Conservation (phyloP, 805 yeast genomes). For the Candida sakaeoensis region DNA sequence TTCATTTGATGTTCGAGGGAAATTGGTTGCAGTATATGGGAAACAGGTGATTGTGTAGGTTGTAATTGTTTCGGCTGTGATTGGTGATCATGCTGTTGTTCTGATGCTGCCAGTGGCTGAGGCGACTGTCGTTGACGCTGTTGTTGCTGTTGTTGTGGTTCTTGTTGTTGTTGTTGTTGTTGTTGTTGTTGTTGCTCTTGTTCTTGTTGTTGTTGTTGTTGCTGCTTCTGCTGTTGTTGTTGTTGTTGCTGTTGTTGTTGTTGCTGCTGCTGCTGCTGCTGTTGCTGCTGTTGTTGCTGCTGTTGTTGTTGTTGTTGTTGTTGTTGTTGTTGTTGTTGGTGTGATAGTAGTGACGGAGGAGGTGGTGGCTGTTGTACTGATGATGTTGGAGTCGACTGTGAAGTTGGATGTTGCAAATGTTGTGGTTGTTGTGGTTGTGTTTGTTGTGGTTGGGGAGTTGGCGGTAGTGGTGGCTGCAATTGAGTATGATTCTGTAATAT, state of each 20-base stretch:
- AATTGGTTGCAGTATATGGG: not conserved
- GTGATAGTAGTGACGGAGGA: not conserved
- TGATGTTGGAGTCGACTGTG: not conserved
- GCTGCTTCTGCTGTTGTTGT: not conserved
- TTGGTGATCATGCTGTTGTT: not conserved
- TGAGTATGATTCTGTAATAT: not conserved
- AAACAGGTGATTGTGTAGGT: not conserved
- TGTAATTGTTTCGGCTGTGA: not conserved
- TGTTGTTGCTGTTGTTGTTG: not conserved
- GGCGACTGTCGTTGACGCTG: not conserved
- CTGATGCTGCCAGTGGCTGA: not conserved
- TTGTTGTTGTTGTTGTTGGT: not conserved
- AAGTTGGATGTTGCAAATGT: not conserved
- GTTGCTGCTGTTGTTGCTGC: not conserved
- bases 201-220: not conserved
- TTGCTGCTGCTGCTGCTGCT: not conserved
- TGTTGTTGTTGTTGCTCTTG: no score
- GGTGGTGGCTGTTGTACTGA: not conserved
- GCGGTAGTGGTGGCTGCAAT: constrained; percentile 1
- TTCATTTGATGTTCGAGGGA: constrained; percentile 1
- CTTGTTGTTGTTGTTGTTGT: no score
- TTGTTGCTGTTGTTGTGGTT: no score
- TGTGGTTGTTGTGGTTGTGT: constrained; percentile 1
- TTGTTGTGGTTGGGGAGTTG: no score
- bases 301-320: not conserved